Conservation (phyloP, 164 flowering plant species). For the Houttuynia cordata region DNA sequence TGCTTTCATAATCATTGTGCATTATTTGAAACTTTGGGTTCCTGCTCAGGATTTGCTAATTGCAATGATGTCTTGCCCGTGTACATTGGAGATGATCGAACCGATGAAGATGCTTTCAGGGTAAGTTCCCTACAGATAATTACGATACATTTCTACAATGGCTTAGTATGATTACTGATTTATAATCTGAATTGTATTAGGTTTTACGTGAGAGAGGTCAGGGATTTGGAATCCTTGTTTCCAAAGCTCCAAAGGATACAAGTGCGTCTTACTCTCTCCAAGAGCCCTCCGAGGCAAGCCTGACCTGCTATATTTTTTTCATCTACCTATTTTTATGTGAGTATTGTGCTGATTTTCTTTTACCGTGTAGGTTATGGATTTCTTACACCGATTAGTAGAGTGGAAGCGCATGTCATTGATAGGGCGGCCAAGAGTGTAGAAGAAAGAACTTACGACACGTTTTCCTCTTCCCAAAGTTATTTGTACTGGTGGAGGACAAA, state of each 20-base stretch:
- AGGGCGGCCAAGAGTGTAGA: constrained; percentile 6
- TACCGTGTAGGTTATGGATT: constrained; percentile 66
- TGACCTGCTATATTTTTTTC: background rate
- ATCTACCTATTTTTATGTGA: background rate
- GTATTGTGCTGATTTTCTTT: background rate
- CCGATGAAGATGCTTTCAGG: constrained; percentile 96
- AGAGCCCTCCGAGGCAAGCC: constrained; percentile 74
- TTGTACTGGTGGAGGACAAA: background rate
- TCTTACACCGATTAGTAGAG: constrained; percentile 59
- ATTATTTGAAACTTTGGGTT: background rate
- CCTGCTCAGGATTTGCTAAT: constrained; percentile 47
- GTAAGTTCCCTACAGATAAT: too few species aligned
- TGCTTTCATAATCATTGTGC: background rate
- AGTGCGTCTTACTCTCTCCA: constrained; percentile 70
- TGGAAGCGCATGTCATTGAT: constrained; percentile 35
- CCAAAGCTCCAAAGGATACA: constrained; percentile 78
- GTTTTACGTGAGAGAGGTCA: constrained; percentile 62
- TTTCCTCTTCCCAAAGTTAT: background rate
- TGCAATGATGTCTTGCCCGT: constrained; percentile 58
- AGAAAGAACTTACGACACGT: background rate
- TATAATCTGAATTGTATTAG: constrained; percentile 7
- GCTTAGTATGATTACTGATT: too few species aligned
- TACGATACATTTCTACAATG: too few species aligned
- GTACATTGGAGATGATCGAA: constrained; percentile 91
- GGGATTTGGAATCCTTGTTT: constrained; percentile 89